Base-by-base conservation (phyloP, 106 monocot species). In the Acorus calamus region DNA sequence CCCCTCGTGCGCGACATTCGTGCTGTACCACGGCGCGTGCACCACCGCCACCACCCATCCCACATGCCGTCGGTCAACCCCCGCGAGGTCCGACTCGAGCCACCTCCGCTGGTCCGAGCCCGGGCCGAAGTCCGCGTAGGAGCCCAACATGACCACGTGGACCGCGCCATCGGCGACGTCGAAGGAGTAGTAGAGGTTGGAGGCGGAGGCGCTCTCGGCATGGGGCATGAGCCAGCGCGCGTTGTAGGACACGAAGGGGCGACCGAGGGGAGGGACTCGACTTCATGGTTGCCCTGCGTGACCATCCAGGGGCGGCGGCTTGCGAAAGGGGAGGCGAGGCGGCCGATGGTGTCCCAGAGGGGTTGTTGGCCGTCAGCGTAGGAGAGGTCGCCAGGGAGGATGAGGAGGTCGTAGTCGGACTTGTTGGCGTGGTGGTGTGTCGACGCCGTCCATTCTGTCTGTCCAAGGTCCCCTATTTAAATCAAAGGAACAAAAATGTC, bases 11-110 rank as follows among this genome's bases (percentile, higher is more conserved):
- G 86, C 86, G 6, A 54, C 8, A 44, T 94, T 89, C 6, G 89
- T 89, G 57, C 84, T 94, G 50, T 94, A 94, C 94, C 94, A 94
- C 8, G 94, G 94, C 7, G 81, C 86, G 49, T 94, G 94, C 4
- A 94, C 51, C 50, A 94, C 11, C 45, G 60, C 94, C 3, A 94
- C 6, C 0, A 94, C 8, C 94, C 94, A 94, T 7, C 83, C 77
- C 6, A 89, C 89, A 50, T 13, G 11, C 56, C 56, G 44, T 60
- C 86, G 57, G 54, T 94, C 81, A 2, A 94, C 72, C 68, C 62
- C 69, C 6, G 53, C 67, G 46, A 94, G 64, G 60, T 94, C 94
- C 1, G 60, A 46, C 13, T 59, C 62, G n/a, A 89, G 59, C 94
- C 94, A 94, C 14, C 46, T 68, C 73, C 84, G 76, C 73, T 94